Evolutionary conservation across 2,329 filamentous ascomycete species (phyloP).

Genomic region (Coniochaeta prunicola): DNA sequence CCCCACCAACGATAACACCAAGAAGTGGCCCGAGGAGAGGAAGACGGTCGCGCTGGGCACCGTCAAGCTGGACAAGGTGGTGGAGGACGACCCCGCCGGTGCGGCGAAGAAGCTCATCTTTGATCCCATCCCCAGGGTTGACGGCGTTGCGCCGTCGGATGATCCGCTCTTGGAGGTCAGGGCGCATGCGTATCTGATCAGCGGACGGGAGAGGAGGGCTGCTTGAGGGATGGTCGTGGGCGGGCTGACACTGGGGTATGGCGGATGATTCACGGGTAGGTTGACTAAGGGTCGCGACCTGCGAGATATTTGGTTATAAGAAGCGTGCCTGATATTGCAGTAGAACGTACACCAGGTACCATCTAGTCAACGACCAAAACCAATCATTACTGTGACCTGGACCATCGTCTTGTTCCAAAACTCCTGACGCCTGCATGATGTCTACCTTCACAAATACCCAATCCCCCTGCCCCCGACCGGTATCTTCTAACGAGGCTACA

Average conservation of each 20-base stretch:
- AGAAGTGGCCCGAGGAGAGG: slow-evolving; percentile 43
- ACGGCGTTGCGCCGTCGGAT: slow-evolving; percentile 42
- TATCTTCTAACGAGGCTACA: neutral
- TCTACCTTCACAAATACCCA: neutral
- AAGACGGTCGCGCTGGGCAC: slow-evolving; percentile 42
- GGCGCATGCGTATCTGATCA: slow-evolving; percentile 47
- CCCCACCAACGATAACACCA: slow-evolving; percentile 17
- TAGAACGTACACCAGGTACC: neutral
- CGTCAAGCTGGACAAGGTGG: slow-evolving; percentile 32
- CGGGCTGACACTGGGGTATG: neutral
- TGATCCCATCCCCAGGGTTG: slow-evolving; percentile 48
- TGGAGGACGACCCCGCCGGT: slow-evolving; percentile 27
- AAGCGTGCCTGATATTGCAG: neutral
- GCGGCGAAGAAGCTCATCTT: slow-evolving; percentile 48
- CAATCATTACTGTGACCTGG: neutral
- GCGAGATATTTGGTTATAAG: neutral
- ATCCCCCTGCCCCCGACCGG: neutral
- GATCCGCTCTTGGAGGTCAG: slow-evolving; percentile 51
- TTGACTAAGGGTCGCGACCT: neutral
- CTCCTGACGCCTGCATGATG: neutral
- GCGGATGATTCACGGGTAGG: neutral
- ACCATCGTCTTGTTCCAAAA: neutral
- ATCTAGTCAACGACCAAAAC: neutral
- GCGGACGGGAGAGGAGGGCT: slow-evolving; percentile 43
- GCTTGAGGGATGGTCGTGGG: slow-evolving; percentile 15